phyloP scores from a whole-genome alignment of 495 filamentous ascomycete species.

The Ramalina peruviana region DNA sequence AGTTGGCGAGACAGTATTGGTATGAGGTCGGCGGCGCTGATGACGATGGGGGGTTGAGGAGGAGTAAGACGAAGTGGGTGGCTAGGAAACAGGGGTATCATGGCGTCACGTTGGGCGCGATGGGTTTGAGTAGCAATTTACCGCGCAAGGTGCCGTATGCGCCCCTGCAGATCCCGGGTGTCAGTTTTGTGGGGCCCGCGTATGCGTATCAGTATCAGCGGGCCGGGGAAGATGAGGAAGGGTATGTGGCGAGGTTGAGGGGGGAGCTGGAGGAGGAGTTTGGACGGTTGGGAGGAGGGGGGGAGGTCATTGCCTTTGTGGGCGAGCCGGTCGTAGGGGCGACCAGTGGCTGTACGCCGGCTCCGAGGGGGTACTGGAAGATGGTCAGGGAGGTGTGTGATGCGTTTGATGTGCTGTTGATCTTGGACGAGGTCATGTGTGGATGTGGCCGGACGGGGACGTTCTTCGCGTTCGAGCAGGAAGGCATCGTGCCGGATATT shows the following conservation, averaged over 20 bases:
- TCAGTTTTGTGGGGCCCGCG: slow-evolving; percentile 55
- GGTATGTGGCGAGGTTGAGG: slow-evolving; percentile 45
- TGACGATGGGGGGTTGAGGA: slow-evolving; percentile 24
- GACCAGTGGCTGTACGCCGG: slow-evolving; percentile 48
- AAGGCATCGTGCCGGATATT: slow-evolving; percentile 50
- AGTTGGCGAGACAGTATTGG: slow-evolving; percentile 49
- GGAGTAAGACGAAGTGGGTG: slow-evolving; percentile 44
- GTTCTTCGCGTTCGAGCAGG: slow-evolving; percentile 54
- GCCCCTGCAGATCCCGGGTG: slow-evolving; percentile 46
- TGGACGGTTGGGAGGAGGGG: slow-evolving; percentile 44
- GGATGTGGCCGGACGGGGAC: slow-evolving; percentile 60
- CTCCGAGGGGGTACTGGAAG: slow-evolving; percentile 48
- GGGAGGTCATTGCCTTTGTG: slow-evolving; percentile 64
- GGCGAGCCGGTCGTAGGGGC: slow-evolving; percentile 53
- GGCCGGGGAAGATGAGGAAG: slow-evolving; percentile 29
- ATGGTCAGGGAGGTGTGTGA: slow-evolving; percentile 50
- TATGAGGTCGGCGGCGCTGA: slow-evolving; percentile 28
- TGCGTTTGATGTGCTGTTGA: slow-evolving; percentile 50
- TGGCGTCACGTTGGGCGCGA: slow-evolving; percentile 54
- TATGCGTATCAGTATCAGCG: slow-evolving; percentile 41
- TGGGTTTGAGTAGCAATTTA: slow-evolving; percentile 50
- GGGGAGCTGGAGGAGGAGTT: slow-evolving; percentile 66
- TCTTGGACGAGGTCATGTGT: slow-evolving; percentile 71
- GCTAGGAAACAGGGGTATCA: slow-evolving; percentile 59
- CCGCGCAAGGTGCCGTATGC: slow-evolving; percentile 50